Evolutionary conservation across 768 basidiomycete species (phyloP).

Genomic region (Trametes cinnabarina): DNA sequence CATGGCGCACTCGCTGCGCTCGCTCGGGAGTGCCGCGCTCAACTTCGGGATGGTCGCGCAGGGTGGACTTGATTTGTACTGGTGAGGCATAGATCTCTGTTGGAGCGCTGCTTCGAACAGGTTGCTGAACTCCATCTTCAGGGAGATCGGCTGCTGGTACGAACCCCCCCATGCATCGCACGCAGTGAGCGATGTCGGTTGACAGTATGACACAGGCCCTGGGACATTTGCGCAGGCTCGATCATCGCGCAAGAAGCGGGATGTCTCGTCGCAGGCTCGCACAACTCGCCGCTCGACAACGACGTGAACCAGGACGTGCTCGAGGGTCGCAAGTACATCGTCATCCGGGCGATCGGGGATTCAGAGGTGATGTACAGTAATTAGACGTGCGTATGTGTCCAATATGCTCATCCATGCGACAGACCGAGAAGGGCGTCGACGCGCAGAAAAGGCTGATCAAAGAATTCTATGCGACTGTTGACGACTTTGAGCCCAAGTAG

Average conservation of each 20-base stretch:
- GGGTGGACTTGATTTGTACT: conserved; percentile 85
- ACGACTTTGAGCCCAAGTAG: conserved; percentile 62
- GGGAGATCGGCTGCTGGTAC: conserved; percentile 80
- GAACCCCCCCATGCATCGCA: conserved; percentile 19
- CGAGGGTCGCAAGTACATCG: conserved; percentile 76
- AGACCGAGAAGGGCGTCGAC: conserved; percentile 62
- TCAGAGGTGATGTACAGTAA: conserved; percentile 40
- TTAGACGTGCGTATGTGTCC: neutral
- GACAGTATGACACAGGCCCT: conserved; percentile 46
- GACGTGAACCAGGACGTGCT: conserved; percentile 69
- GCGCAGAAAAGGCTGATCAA: conserved; percentile 77
- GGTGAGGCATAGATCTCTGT: conserved; percentile 43
- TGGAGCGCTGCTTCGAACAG: too few relatives aligned
- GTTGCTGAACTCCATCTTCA: conserved; percentile 25
- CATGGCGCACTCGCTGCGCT: conserved; percentile 84
- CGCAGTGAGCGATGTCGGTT: neutral
- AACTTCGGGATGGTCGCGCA: conserved; percentile 86
- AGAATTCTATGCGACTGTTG: conserved; percentile 84
- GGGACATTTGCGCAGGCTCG: conserved; percentile 90
- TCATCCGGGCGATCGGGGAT: conserved; percentile 68
- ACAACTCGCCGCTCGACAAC: conserved; percentile 38
- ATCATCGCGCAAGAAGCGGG: conserved; percentile 93
- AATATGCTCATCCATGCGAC: neutral
- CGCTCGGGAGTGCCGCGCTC: conserved; percentile 80
- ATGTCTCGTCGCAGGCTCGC: conserved; percentile 70